Evolutionary conservation across 202 grass and related monocot species (phyloP).

Genomic region (Alloteropsis angusta): DNA sequence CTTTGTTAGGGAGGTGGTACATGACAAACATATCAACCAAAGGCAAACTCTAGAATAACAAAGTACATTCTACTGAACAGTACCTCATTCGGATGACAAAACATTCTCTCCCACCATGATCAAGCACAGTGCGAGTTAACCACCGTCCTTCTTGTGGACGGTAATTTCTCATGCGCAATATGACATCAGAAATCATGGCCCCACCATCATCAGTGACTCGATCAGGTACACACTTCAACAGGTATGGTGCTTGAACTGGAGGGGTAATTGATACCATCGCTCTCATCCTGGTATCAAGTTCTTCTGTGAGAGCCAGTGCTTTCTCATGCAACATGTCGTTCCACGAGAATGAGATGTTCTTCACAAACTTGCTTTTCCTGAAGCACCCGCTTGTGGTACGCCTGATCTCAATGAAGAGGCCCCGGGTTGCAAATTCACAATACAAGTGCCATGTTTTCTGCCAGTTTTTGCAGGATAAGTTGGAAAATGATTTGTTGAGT

Average conservation of each 20-base stretch:
- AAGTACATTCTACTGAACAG: conserved; percentile 12
- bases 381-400: conserved; percentile 42
- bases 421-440: conserved; percentile 82
- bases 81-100: conserved; percentile 82
- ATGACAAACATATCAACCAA: neutral
- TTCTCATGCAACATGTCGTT: conserved; percentile 63
- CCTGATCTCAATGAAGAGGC: conserved; percentile 50
- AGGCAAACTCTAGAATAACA: neutral
- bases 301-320: conserved; percentile 31
- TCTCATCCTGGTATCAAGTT: conserved; percentile 37
- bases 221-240: conserved; percentile 89
- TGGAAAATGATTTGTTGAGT: conserved; percentile 36
- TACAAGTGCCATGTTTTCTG: conserved; percentile 64
- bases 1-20: neutral
- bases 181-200: conserved; percentile 92
- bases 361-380: conserved; percentile 53
- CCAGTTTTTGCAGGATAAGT: conserved; percentile 59
- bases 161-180: conserved; percentile 66
- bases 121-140: conserved; percentile 81
- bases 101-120: conserved; percentile 77
- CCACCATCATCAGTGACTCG: conserved; percentile 84
- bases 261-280: conserved; percentile 72
- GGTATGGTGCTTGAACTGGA: conserved; percentile 76
- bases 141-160: conserved; percentile 79
- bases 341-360: conserved; percentile 62